Base-by-base conservation (phyloP, 495 filamentous ascomycete genomes). In the Penicillium canescens region DNA sequence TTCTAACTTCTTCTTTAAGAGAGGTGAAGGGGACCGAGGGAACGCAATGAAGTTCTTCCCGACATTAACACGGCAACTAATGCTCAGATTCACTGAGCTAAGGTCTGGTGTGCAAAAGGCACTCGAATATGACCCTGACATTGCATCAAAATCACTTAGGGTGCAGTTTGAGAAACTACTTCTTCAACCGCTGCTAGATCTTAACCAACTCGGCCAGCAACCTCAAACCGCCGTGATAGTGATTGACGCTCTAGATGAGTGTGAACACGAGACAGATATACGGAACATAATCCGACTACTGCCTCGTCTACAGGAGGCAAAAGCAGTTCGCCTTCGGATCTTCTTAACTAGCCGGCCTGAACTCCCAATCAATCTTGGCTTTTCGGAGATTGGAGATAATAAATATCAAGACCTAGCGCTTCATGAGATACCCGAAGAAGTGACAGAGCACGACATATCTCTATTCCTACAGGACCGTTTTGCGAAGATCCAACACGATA, bases 231-330 rank as follows among this genome's bases (percentile, higher is more conserved):
- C 69, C 10, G 50, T 75, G 13, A 65, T 82, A 14, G 69, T 82
- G 12, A 62, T 84, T 24, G 79, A 84, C 54, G 80, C 80, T 46
- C 65, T 84, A 14, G 81, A 82, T 43, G 77, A 82, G 52, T 83
- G 76, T 52, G 74, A 75, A 2, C 23, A 57, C 6, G 70, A 79
- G 10, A 34, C 69, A 14, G 70, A 78, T 50, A 54, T 77, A 0
- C 54, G 48, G 55, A 45, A 36, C 8, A 65, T 82, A 28, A 62
- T 84, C 24, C 50, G 51, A 38, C 53, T 80, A 1, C 52, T 79
- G 1, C 40, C 60, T 12, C 49, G 49, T 36, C 12, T 65, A 11
- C 50, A 59, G 33, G 39, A 66, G 8, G 13, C 50, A 18, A 52
- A 42, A 12, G 46, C 44, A 0, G 16, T 70, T 10, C 21, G 52